Base-by-base conservation (phyloP, 768 basidiomycete species). In the Serendipita sp. region DNA sequence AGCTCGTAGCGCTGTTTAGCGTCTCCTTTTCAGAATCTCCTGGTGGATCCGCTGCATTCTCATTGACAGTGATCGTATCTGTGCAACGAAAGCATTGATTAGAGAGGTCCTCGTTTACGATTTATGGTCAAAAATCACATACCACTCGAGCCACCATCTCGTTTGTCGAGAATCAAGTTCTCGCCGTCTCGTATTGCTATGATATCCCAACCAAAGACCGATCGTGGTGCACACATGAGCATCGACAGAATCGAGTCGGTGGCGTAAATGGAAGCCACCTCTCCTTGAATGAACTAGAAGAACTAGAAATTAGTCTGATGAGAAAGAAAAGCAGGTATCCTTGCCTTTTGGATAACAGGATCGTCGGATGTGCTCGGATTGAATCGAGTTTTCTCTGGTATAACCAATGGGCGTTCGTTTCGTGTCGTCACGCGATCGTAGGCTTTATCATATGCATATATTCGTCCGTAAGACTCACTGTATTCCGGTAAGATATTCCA, bases 131-230 rank as follows among this genome's bases (percentile, higher is more conserved):
- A 4, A 30, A 38, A 11, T 2, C n/a, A 60, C 73, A 37, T 37
- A 75, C 74, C 92, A 71, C 97, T 96, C 2, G 94, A 90, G 64
- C 95, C 94, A 15, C 93, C 94, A 73, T 93, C 91, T 66, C 96
- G 89, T 77, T 98, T 98, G 80, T 99, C 96, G 68, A 99, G 83
- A 80, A 89, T 98, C 7, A 99, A 77, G 72, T 86, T 89, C 77
- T 92, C 86, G 46, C 92, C 94, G 72, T 96, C 92, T 35, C 92
- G 87, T 35, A 91, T 80, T 69, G 98, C 88, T 67, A 99, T 89
- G 63, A 99, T 93, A 72, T 99, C 96, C 96, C 96, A 99, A 3
- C 95, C 94, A 75, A 96, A 93, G 66, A 94, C 92, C 11, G 92
- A 93, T 69, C 96, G 82, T 8, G 93, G 86, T 5, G 95, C 89